phyloP scores from a whole-genome alignment of 306 rosid species.

The Arachis stenosperma region DNA sequence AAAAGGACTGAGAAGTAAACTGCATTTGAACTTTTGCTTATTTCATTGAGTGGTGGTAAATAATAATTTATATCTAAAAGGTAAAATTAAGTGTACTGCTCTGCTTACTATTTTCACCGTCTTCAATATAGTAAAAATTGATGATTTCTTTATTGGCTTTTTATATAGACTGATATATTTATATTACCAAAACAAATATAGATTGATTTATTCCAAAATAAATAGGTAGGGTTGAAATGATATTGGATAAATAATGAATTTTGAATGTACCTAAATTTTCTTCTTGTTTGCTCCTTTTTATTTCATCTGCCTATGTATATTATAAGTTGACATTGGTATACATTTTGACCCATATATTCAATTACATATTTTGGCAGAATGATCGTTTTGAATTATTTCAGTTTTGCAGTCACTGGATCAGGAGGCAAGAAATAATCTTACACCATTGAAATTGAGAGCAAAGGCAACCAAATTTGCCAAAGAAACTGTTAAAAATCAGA shows the following conservation, averaged over 20 bases:
- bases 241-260: background rate
- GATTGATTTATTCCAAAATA: background rate
- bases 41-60: too few species aligned
- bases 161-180: too few species aligned
- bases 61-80: too few species aligned
- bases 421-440: conserved; percentile 75
- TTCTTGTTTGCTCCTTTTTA: background rate
- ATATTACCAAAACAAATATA: background rate
- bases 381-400: conserved; percentile 59
- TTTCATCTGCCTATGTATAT: background rate
- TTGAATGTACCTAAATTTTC: background rate
- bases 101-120: background rate
- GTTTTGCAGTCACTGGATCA: conserved; percentile 97
- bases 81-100: background rate
- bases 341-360: conserved; percentile 19
- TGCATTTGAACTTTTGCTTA: too few species aligned
- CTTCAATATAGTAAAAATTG: conserved; percentile 3
- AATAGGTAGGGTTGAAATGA: background rate
- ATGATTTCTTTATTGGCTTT: background rate
- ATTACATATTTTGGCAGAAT: conserved; percentile 28
- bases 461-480: conserved; percentile 98
- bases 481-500: conserved; percentile 83
- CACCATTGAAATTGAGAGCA: conserved; percentile 88
- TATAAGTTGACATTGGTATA: background rate
- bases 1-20: too few species aligned